Percentiles rank a stretch among this genome's conserved stretches.
phyloP scores from a whole-genome alignment of 495 filamentous ascomycete species.

The Bacidia gigantensis region DNA sequence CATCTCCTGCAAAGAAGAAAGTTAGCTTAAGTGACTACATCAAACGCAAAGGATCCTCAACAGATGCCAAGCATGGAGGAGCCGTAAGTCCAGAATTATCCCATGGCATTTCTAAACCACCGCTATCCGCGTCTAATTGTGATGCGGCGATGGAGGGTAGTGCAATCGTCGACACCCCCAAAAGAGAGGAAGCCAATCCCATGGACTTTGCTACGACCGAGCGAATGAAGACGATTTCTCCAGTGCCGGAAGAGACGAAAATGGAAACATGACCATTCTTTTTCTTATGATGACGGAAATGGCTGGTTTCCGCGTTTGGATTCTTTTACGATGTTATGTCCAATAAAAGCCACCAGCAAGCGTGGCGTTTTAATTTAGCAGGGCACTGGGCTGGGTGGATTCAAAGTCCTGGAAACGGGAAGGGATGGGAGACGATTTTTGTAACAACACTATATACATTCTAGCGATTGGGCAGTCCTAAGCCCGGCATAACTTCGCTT shows the following conservation, averaged over 20 bases:
- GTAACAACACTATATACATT: not conserved
- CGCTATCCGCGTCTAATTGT: not conserved
- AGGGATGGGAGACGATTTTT: not conserved
- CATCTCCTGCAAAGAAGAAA: conserved; percentile 50
- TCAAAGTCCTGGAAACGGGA: no score
- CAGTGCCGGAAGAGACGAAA: conserved; percentile 6
- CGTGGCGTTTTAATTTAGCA: conserved; percentile 8
- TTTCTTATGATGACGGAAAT: not conserved
- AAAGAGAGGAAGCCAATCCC: conserved; percentile 13
- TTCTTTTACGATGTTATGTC: conserved; percentile 12
- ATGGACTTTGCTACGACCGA: not conserved
- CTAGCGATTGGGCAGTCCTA: not conserved
- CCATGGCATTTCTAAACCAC: conserved; percentile 8
- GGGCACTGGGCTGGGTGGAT: not conserved
- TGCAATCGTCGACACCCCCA: conserved; percentile 13
- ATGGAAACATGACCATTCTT: conserved; percentile 4
- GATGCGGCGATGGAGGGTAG: conserved; percentile 9
- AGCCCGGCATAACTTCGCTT: not conserved
- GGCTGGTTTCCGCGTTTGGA: not conserved
- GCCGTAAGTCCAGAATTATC: conserved; percentile 10
- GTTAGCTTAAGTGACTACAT: conserved; percentile 56
- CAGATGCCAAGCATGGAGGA: conserved; percentile 10
- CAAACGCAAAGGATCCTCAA: conserved; percentile 24
- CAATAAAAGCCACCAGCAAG: conserved; percentile 5
- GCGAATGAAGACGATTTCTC: not conserved